Evolutionary conservation across 2,329 filamentous ascomycete genomes (phyloP).

Genomic region (Allantophomopsis lycopodina): DNA sequence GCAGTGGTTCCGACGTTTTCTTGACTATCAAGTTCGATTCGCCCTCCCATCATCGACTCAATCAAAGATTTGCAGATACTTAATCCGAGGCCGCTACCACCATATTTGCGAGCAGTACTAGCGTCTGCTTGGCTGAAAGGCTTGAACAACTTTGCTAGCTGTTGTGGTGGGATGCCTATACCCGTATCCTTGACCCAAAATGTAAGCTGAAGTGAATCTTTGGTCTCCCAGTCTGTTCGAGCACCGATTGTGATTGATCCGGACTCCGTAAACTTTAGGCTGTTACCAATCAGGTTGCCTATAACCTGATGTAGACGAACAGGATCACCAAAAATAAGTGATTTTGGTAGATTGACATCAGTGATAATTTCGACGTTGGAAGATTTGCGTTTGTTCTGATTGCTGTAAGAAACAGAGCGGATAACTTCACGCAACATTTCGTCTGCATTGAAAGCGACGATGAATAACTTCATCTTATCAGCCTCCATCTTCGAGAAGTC

Average conservation of each 20-base stretch:
- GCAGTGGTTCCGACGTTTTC: conserved; percentile 57
- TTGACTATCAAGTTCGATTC: conserved; percentile 67
- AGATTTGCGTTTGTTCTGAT: conserved; percentile 46
- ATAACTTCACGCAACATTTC: conserved; percentile 55
- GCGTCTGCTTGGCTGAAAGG: conserved; percentile 90
- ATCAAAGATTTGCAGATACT: conserved; percentile 94
- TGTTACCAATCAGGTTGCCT: conserved; percentile 83
- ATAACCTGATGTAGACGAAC: conserved; percentile 54
- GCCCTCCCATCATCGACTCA: conserved; percentile 69
- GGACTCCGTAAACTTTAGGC: conserved; percentile 83
- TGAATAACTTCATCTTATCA: conserved; percentile 71
- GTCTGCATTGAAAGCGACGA: conserved; percentile 53
- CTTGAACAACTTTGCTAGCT: conserved; percentile 75
- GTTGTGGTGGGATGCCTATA: conserved; percentile 76
- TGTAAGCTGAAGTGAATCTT: conserved; percentile 58
- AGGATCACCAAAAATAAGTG: conserved; percentile 59
- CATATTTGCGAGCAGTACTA: conserved; percentile 81
- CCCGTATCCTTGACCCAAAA: conserved; percentile 85
- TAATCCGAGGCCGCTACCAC: conserved; percentile 78
- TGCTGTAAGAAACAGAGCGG: conserved; percentile 51
- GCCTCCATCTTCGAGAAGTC: conserved; percentile 93
- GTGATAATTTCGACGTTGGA: conserved; percentile 50
- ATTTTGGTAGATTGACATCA: conserved; percentile 52
- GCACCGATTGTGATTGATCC: conserved; percentile 78
- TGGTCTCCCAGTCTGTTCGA: conserved; percentile 55